Conservation (phyloP, 2,329 filamentous ascomycete genomes). For the Epichloe amarillans region DNA sequence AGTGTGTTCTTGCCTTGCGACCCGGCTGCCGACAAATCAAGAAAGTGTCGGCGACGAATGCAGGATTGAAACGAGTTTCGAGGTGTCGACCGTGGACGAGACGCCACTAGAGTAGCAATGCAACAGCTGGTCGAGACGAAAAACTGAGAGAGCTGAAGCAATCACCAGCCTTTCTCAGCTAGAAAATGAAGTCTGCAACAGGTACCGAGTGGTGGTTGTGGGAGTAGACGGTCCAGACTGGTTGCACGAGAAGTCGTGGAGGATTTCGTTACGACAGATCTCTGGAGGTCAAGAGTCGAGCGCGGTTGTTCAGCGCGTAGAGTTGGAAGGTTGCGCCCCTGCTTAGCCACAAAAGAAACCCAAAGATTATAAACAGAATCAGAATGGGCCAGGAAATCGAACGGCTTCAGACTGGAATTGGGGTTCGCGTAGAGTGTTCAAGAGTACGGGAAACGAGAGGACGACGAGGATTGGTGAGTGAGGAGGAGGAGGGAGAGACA, state of each 20-base stretch:
- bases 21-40: not conserved
- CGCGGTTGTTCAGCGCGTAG: slow-evolving; percentile 14
- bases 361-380: slow-evolving; percentile 6
- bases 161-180: slow-evolving; percentile 4
- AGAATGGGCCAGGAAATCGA: not conserved
- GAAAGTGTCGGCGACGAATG: not conserved
- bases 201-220: slow-evolving; percentile 12
- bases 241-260: slow-evolving; percentile 20
- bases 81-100: not conserved
- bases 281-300: slow-evolving; percentile 6
- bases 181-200: slow-evolving; percentile 8
- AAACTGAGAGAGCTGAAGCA: slow-evolving; percentile 3
- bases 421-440: slow-evolving; percentile 6
- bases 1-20: not conserved
- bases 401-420: not conserved
- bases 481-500: slow-evolving; percentile 11
- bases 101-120: slow-evolving; percentile 1
- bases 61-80: not conserved
- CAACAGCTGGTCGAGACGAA: slow-evolving; percentile 1
- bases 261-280: slow-evolving; percentile 15
- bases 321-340: slow-evolving; percentile 7
- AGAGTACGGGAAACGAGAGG: slow-evolving; percentile 6
- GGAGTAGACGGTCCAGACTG: slow-evolving; percentile 13
- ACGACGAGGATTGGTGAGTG: slow-evolving; percentile 2
- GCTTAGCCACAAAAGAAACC: slow-evolving; percentile 6